Base-by-base conservation (phyloP, 2,329 filamentous ascomycete species). In the Fusarium transvaalense region DNA sequence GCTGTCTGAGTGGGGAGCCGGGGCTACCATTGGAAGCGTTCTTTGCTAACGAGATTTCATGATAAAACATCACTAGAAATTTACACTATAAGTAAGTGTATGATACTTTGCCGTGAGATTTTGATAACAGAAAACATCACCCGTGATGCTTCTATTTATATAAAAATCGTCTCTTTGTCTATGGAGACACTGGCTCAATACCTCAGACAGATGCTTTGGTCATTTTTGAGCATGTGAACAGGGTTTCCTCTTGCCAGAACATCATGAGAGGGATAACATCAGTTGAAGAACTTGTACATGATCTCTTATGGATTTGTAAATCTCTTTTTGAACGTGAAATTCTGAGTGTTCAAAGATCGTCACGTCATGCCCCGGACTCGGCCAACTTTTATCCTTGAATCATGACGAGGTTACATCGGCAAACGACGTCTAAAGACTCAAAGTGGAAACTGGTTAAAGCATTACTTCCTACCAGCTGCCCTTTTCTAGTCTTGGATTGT, bases 1-100 rank as follows among this genome's bases (percentile, higher is more conserved):
- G 4, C 46, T 64, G 4, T 42, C 52, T 5, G 62, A 39, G 42
- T 69, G 68, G 62, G 62, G 68, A 31, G 43, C 68, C 19, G 63
- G 57, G 48, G 65, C 66, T 9, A 69, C 45, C 13, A 7, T 71
- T 23, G 25, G 69, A 6, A 25, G n/a, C n/a, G n/a, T n/a, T n/a
- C n/a, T n/a, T n/a, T n/a, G n/a, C n/a, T n/a, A n/a, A n/a, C n/a
- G n/a, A n/a, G n/a, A n/a, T n/a, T n/a, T n/a, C n/a, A n/a, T n/a
- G n/a, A n/a, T n/a, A n/a, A n/a, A n/a, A n/a, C n/a, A n/a, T n/a
- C n/a, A n/a, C n/a, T n/a, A n/a, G n/a, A n/a, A n/a, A n/a, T n/a
- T n/a, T n/a, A n/a, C n/a, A n/a, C n/a, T n/a, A n/a, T n/a, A n/a
- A 25, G 6, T 25, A 25, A 25, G 23, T 5, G 23, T 25, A 25